Evolutionary conservation across 345 rosid genomes (phyloP), one percentile per base, ranked within the genome.

Genomic region (Eucalyptus curtisii): DNA sequence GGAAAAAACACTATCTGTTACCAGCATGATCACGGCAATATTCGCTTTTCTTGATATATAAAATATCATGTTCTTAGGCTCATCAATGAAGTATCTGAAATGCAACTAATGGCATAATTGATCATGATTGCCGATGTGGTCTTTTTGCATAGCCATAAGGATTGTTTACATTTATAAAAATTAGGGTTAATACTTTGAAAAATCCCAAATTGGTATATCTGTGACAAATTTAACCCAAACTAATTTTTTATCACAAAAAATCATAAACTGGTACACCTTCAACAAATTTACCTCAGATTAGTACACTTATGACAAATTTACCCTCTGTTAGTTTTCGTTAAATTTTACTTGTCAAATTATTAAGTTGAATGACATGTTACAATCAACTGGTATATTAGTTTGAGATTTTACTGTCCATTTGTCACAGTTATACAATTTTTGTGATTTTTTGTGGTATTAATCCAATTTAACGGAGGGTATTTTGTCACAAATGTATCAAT

Each of bases 161-260:
- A 8, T 66, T 16, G 79, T 15, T 31, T 66, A 66, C 42, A 31
- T 66, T 8, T 52, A 52, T 52, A 52, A 52, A 52, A 52, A 52
- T 52, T 52, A 52, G 4, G 55, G 10, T 50, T 19, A 19, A 52
- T 52, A 52, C 2, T 2, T 0, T 52, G 24, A 52, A 52, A 52
- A 7, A 52, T 52, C 55, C 0, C 2, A 19, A 52, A 19, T 0
- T 52, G 1, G 2, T 52, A 52, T 7, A 52, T 0, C 0, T 19
- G 4, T 52, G 55, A 52, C 4, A 52, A 52, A 52, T 19, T 19
- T 52, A 19, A 10, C 2, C 0, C 0, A 52, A 19, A 52, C 1
- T 17, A 52, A 52, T 52, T 17, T 52, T 52, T 52, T 52, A 52
- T 1, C 24, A 52, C 10, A 7, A 52, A 50, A 52, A 52, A 52